phyloP scores from a whole-genome alignment of 148 eudicot species.

The Rheum nobile region DNA sequence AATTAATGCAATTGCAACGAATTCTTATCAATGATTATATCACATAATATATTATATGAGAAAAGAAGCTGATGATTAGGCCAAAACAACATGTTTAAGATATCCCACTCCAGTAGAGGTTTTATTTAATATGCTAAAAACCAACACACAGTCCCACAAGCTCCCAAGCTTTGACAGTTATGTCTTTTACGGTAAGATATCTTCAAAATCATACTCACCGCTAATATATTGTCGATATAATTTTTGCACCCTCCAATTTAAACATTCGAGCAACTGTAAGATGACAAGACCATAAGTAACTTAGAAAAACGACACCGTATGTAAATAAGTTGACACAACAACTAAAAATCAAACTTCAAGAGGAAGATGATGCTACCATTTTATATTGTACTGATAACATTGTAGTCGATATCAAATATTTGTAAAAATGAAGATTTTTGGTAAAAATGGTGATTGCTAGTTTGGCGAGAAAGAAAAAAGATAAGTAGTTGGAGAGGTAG shows the following conservation, averaged over 20 bases:
- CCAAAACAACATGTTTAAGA: neutral
- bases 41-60: neutral
- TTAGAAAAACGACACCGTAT: neutral
- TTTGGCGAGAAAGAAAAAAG: too few species aligned
- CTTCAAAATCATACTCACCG: constrained; percentile 34
- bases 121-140: neutral
- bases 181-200: neutral
- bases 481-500: too few species aligned
- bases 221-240: constrained; percentile 70
- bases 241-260: constrained; percentile 94
- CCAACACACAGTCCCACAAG: neutral
- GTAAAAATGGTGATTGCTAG: too few species aligned
- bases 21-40: neutral
- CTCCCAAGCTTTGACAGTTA: neutral
- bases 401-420: constrained; percentile 91
- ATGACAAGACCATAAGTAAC: constrained; percentile 1
- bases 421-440: too few species aligned
- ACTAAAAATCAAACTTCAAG: neutral
- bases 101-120: neutral
- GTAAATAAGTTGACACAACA: neutral
- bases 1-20: neutral
- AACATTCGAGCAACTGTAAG: constrained; percentile 70
- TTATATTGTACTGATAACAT: constrained; percentile 60
- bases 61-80: neutral
- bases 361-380: constrained; percentile 35